Evolutionary conservation across 148 eudicot genomes (phyloP).

Genomic region (Camellia japonica): DNA sequence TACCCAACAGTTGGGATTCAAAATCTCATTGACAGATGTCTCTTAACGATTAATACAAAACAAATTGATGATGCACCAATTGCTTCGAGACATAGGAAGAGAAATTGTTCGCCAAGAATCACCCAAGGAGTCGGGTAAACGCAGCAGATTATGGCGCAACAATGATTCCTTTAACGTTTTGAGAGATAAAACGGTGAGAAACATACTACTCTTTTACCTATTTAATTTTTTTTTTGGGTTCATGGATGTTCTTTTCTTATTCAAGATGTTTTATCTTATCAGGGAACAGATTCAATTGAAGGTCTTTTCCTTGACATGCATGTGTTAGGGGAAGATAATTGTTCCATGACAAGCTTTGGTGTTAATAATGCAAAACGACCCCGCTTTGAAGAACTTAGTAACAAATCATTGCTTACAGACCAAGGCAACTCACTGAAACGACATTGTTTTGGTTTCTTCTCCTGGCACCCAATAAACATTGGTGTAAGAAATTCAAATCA

Average conservation of each 20-base stretch:
- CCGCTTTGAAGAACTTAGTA: not conserved
- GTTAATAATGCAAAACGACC: not conserved
- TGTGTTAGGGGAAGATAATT: not conserved
- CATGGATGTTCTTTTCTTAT: not conserved
- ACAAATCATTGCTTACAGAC: not conserved
- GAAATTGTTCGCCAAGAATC: conserved; percentile 12
- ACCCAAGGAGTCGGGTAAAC: conserved; percentile 10
- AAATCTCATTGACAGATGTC: conserved; percentile 3
- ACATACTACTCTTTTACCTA: not conserved
- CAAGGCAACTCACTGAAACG: not conserved
- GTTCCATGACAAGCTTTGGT: not conserved
- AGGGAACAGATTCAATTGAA: conserved; percentile 13
- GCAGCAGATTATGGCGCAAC: conserved; percentile 5
- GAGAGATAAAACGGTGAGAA: conserved; percentile 1
- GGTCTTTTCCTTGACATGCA: conserved; percentile 13
- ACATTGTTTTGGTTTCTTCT: not conserved
- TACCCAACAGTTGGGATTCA: not conserved
- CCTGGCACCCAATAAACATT: not conserved
- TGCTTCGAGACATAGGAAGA: conserved; percentile 18
- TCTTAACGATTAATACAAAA: not conserved
- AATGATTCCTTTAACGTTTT: not conserved
- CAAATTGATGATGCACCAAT: conserved; percentile 9
- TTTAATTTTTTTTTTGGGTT: not conserved
- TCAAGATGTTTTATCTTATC: not conserved
- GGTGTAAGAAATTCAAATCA: not conserved